Percentiles rank a stretch among this genome's conserved stretches.
These are phyloP conservation scores for Asterella californica DNA, from an alignment of 225 moss, liverwort and hornwort genomes.

Conservation along the genomic window DNA sequence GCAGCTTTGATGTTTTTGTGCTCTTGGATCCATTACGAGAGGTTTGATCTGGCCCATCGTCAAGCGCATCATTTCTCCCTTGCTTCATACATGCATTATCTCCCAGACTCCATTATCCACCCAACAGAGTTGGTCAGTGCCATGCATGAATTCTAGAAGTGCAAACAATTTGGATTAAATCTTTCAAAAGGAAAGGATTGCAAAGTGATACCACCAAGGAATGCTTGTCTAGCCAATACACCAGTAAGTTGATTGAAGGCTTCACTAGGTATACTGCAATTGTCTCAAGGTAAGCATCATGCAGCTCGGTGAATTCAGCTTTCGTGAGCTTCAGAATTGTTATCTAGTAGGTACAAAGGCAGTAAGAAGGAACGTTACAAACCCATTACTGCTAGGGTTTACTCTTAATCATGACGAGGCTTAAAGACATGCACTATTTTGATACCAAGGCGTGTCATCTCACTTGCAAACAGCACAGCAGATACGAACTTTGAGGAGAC, in stretches of 20 bases:
- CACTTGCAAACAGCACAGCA: slow-evolving; percentile 59
- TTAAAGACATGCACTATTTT: slow-evolving; percentile 4
- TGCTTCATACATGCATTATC: background rate
- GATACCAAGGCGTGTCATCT: slow-evolving; percentile 19
- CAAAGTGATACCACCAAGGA: no score
- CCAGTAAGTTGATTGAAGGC: no score
- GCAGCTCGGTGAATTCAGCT: background rate
- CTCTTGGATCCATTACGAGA: no score
- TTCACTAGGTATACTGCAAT: no score
- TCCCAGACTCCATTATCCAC: no score
- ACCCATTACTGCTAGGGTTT: background rate
- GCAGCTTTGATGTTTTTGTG: background rate
- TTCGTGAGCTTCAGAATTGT: no score
- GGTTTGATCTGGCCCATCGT: no score
- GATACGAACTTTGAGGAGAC: slow-evolving; percentile 88
- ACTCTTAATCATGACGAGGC: background rate
- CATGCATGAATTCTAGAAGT: background rate
- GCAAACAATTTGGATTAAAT: no score
- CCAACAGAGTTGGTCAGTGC: background rate
- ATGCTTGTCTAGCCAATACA: no score
- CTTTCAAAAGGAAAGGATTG: no score
- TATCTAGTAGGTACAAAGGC: background rate
- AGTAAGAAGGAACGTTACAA: background rate
- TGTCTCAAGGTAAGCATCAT: background rate
- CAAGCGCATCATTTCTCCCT: background rate